phyloP scores from a whole-genome alignment of 257 asterid species.

The Anisodus tanguticus region DNA sequence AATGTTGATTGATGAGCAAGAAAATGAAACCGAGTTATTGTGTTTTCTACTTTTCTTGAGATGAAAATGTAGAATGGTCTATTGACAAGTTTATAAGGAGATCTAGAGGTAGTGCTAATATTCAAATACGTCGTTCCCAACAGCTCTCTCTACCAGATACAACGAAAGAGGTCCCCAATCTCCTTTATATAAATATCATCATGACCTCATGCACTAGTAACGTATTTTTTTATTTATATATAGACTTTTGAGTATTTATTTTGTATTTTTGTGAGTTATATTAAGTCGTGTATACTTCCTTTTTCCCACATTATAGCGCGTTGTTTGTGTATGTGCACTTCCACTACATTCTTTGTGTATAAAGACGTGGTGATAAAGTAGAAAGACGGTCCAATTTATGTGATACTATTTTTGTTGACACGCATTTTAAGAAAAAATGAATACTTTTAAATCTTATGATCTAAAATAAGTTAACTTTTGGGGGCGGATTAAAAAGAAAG shows the following conservation, averaged over 20 bases:
- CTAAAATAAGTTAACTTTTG: too few relatives aligned
- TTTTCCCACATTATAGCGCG: slow-evolving; percentile 23
- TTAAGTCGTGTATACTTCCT: neutral
- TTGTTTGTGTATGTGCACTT: slow-evolving; percentile 9
- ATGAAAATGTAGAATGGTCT: slow-evolving; percentile 10
- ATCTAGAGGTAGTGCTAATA: slow-evolving; percentile 22
- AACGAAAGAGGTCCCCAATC: slow-evolving; percentile 37
- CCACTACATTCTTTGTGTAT: neutral
- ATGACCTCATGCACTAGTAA: slow-evolving; percentile 20
- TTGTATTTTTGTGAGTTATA: neutral
- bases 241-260: neutral
- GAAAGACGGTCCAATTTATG: neutral
- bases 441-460: too few relatives aligned
- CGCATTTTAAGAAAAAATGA: too few relatives aligned
- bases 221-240: neutral
- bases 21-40: neutral
- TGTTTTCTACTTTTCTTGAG: neutral
- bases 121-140: slow-evolving; percentile 40
- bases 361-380: neutral
- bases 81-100: slow-evolving; percentile 25
- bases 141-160: slow-evolving; percentile 41
- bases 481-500: too few relatives aligned
- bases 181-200: slow-evolving; percentile 44
- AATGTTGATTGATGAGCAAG: slow-evolving; percentile 13
- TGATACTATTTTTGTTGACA: too few relatives aligned